Conservation (phyloP, 352 stramenopile species). For the Halophytophthora polymorphica region DNA sequence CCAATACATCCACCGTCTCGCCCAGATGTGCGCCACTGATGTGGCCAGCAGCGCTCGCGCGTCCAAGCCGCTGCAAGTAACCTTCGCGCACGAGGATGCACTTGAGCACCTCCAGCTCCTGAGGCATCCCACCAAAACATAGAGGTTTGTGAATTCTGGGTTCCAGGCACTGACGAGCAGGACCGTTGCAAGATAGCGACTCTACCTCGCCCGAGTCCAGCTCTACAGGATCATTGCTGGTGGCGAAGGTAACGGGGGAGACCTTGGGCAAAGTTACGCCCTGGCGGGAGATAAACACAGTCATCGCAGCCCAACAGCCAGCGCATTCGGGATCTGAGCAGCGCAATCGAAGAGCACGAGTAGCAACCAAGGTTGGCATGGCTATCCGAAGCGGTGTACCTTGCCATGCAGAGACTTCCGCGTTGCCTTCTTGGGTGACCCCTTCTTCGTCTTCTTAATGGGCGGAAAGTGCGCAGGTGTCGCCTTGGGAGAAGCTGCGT, state of each 20-base stretch:
- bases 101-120: slow-evolving; percentile 89
- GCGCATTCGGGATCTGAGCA: no score
- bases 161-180: not conserved
- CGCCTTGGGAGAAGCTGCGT: slow-evolving; percentile 3
- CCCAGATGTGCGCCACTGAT: slow-evolving; percentile 54
- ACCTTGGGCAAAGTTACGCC: slow-evolving; percentile 36
- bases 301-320: not conserved
- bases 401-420: slow-evolving; percentile 13
- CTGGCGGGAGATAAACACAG: slow-evolving; percentile 1
- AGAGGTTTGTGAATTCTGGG: no score
- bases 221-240: slow-evolving; percentile 16
- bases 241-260: slow-evolving; percentile 30
- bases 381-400: slow-evolving; percentile 6
- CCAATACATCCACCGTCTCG: slow-evolving; percentile 80
- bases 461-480: slow-evolving; percentile 17
- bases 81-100: slow-evolving; percentile 87
- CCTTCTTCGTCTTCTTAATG: slow-evolving; percentile 22
- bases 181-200: not conserved
- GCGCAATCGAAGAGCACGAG: not conserved
- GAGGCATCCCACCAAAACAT: not conserved
- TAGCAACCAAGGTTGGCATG: no score
- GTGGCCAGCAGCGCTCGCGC: slow-evolving; percentile 37
- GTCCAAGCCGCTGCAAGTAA: slow-evolving; percentile 74
- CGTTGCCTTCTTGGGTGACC: slow-evolving; percentile 12
- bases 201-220: slow-evolving; percentile 55